A percentile compares a stretch with the other conserved stretches of the same genome.
Evolutionary conservation across 2,329 filamentous ascomycete genomes (phyloP).

Genomic region (Monosporascus cannonballus): DNA sequence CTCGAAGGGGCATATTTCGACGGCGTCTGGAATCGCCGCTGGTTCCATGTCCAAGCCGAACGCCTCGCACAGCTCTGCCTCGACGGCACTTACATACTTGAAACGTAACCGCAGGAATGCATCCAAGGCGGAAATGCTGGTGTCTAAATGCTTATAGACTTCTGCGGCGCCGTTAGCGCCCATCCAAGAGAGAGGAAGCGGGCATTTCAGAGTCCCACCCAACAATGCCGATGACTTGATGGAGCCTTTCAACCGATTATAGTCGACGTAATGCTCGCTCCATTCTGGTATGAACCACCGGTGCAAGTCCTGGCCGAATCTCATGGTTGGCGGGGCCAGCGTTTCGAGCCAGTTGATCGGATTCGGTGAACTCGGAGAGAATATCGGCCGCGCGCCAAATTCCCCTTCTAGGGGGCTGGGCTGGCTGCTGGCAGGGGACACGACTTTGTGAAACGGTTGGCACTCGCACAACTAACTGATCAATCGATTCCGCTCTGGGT

Average conservation of each 20-base stretch:
- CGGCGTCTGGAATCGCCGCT: background rate
- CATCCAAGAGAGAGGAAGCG: background rate
- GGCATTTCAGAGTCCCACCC: too few relatives aligned
- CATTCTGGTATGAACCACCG: conserved; percentile 20
- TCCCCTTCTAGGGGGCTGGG: too few relatives aligned
- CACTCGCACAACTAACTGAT: too few relatives aligned
- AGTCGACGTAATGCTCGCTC: conserved; percentile 21
- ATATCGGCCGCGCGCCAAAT: background rate
- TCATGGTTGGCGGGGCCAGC: conserved; percentile 13
- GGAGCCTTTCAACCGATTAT: conserved; percentile 18
- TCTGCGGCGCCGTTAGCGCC: background rate
- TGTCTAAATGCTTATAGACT: background rate
- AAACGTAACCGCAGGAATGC: background rate
- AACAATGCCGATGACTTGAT: conserved; percentile 4
- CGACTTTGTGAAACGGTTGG: too few relatives aligned
- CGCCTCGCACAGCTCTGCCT: background rate
- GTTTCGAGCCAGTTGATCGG: background rate
- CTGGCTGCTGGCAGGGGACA: too few relatives aligned
- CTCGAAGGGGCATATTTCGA: background rate
- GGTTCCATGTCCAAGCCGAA: background rate
- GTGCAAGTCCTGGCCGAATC: conserved; percentile 23
- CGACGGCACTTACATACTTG: background rate
- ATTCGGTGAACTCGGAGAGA: background rate
- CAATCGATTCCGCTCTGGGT: too few relatives aligned
- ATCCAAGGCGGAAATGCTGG: background rate